phyloP scores from a whole-genome alignment of 2,329 filamentous ascomycete genomes.

The Xylariaceae sp. region DNA sequence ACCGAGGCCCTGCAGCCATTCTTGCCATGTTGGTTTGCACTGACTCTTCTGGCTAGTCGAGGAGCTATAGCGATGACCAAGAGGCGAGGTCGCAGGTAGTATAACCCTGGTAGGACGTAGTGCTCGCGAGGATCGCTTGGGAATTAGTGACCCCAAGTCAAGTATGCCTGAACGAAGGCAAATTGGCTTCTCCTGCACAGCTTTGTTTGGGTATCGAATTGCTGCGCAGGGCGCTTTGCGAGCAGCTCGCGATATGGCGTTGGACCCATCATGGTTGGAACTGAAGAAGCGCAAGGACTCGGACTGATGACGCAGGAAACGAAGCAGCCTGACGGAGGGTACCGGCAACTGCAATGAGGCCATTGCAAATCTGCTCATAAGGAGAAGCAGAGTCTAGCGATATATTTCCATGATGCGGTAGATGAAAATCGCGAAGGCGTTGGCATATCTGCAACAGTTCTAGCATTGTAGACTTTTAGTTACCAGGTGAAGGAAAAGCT shows the following conservation, averaged over 20 bases:
- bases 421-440: conserved; percentile 7
- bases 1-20: conserved; percentile 43
- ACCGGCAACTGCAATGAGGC: conserved; percentile 39
- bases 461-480: too few relatives aligned
- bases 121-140: conserved; percentile 7
- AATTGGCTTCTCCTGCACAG: conserved; percentile 13
- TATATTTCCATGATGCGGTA: conserved; percentile 8
- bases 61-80: conserved; percentile 23
- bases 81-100: conserved; percentile 10
- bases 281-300: conserved; percentile 51
- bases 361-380: conserved; percentile 32
- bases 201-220: conserved; percentile 21
- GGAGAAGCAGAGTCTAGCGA: conserved; percentile 1
- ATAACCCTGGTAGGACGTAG: conserved; percentile 5
- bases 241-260: conserved; percentile 7
- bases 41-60: conserved; percentile 20
- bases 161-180: conserved; percentile 20
- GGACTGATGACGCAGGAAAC: conserved; percentile 69
- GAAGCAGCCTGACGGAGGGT: conserved; percentile 57
- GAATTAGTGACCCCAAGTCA: conserved; percentile 19
- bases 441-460: background rate
- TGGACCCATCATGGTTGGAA: conserved; percentile 27
- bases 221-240: conserved; percentile 19
- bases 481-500: too few relatives aligned
- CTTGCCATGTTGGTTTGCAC: conserved; percentile 39